A percentile compares a stretch with the other conserved stretches of the same genome.
Conservation (phyloP, 169 alveolate species). For the Theileria sp. region DNA sequence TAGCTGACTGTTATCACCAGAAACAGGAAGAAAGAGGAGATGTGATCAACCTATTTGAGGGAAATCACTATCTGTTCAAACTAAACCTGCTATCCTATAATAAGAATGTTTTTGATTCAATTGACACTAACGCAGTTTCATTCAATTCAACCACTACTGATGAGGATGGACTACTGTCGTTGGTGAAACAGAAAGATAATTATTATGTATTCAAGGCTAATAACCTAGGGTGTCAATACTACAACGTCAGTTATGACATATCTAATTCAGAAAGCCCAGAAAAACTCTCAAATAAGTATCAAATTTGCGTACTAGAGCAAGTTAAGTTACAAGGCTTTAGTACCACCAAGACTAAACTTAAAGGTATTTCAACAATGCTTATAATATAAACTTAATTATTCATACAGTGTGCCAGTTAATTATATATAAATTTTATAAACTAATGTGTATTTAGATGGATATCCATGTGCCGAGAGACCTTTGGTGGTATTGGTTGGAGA, state of each 20-base stretch:
- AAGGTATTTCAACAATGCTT: neutral
- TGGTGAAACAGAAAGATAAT: neutral
- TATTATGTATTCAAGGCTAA: constrained; percentile 4
- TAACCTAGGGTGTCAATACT: neutral
- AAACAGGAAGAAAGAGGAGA: neutral
- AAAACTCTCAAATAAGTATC: neutral
- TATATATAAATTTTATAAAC: neutral
- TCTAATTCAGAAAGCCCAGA: neutral
- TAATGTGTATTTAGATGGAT: neutral
- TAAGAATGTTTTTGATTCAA: constrained; percentile 1
- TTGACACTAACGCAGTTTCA: constrained; percentile 1
- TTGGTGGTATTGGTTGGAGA: constrained; percentile 18
- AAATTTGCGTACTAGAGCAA: constrained; percentile 6
- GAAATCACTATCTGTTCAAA: neutral
- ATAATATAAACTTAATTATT: no score
- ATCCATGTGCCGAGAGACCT: neutral
- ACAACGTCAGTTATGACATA: neutral
- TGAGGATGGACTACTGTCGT: neutral
- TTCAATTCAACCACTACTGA: neutral
- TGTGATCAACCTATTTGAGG: constrained; percentile 2
- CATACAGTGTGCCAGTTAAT: no score
- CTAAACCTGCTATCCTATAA: constrained; percentile 11
- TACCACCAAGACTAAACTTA: neutral
- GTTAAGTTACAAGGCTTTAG: neutral
- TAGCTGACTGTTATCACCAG: neutral